These are phyloP conservation scores for Reutealis trisperma DNA, from an alignment of 345 rosid genomes.

Conservation along the genomic window DNA sequence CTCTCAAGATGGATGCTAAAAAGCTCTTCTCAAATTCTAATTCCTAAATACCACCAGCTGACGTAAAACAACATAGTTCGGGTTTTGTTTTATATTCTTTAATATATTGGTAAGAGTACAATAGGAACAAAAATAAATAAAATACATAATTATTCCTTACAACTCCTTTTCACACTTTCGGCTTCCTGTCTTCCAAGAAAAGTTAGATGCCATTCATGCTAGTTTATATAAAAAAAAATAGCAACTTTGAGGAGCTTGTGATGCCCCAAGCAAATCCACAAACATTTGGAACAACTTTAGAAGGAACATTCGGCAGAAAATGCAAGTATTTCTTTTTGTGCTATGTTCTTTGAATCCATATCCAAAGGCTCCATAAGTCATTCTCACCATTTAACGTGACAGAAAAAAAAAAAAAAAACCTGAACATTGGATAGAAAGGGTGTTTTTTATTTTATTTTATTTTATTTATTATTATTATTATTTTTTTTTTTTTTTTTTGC, in stretches of 20 bases:
- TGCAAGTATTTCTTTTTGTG: background rate
- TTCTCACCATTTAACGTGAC: background rate
- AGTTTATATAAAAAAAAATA: background rate
- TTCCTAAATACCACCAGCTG: too few relatives aligned
- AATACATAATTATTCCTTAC: background rate
- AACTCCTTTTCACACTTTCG: background rate
- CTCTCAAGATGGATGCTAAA: background rate
- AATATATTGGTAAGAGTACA: background rate
- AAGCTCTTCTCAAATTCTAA: background rate
- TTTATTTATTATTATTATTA: background rate
- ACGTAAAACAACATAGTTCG: too few relatives aligned
- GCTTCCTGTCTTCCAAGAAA: background rate
- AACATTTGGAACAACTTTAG: background rate
- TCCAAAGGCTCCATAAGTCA: background rate
- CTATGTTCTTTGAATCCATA: background rate
- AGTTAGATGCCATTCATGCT: background rate
- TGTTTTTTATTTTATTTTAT: too few relatives aligned
- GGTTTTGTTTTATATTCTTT: background rate
- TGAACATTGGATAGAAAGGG: background rate
- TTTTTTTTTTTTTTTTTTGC: background rate
- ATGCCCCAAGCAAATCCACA: constrained; percentile 8
- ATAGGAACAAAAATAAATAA: background rate
- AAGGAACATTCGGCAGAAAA: background rate
- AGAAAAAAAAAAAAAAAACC: too few relatives aligned
- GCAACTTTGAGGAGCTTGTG: background rate